phyloP scores from a whole-genome alignment of 805 yeast species.

The Isabelozyma gotoi region DNA sequence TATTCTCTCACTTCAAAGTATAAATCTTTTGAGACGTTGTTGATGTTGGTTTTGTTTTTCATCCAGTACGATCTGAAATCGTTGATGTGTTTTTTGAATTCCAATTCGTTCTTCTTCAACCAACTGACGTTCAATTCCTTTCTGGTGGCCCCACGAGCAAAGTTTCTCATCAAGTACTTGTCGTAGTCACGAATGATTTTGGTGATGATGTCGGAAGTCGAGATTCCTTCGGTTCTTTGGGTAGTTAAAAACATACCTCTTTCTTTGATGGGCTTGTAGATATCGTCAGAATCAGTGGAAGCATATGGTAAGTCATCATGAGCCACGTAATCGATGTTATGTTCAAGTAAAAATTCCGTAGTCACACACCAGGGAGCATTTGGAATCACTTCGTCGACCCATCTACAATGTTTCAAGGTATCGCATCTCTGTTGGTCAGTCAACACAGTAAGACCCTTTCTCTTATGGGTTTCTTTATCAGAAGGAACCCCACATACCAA shows the following conservation, averaged over 20 bases:
- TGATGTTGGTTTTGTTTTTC: slow-evolving; percentile 64
- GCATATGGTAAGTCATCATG: slow-evolving; percentile 97
- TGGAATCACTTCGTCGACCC: slow-evolving; percentile 97
- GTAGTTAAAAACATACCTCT: slow-evolving; percentile 90
- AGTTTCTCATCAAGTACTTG: slow-evolving; percentile 93
- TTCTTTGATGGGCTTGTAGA: slow-evolving; percentile 88
- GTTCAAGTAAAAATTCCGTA: slow-evolving; percentile 72
- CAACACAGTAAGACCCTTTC: slow-evolving; percentile 91
- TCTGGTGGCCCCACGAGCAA: slow-evolving; percentile 96
- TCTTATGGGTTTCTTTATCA: slow-evolving; percentile 85
- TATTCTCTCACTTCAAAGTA: slow-evolving; percentile 84
- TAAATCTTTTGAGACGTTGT: slow-evolving; percentile 75
- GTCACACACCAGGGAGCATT: slow-evolving; percentile 96
- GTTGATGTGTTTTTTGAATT: slow-evolving; percentile 82
- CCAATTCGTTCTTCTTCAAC: slow-evolving; percentile 96
- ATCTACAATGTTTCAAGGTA: slow-evolving; percentile 86
- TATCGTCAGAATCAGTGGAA: slow-evolving; percentile 84
- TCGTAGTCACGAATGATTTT: slow-evolving; percentile 94
- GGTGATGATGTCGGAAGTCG: slow-evolving; percentile 94
- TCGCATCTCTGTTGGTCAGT: slow-evolving; percentile 87
- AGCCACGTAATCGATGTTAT: slow-evolving; percentile 92
- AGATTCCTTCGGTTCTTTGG: slow-evolving; percentile 94
- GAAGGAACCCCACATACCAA: slow-evolving; percentile 91
- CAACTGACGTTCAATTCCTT: slow-evolving; percentile 95
- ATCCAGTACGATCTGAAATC: slow-evolving; percentile 87